Evolutionary conservation across 1,139 yeast species (phyloP).

Genomic region (Yamadazyma diddensiae): DNA sequence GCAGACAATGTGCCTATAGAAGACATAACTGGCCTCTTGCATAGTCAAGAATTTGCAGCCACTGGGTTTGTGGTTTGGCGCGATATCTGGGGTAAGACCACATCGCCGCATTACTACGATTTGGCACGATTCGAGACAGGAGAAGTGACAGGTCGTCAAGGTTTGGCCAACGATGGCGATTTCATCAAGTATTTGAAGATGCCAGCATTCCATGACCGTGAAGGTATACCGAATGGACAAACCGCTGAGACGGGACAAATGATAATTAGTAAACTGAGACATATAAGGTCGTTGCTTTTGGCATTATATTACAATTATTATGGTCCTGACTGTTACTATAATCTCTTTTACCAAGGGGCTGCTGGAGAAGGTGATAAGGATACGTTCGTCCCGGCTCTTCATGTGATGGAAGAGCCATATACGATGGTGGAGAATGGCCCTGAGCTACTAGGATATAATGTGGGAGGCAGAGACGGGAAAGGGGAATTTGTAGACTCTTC

Average conservation of each 20-base stretch:
- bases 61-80: slow-evolving; percentile 38
- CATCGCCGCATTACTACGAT: slow-evolving; percentile 34
- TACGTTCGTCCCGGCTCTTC: slow-evolving; percentile 38
- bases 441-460: slow-evolving; percentile 24
- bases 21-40: slow-evolving; percentile 28
- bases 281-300: slow-evolving; percentile 27
- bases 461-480: slow-evolving; percentile 14
- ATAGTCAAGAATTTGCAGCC: slow-evolving; percentile 24
- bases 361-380: slow-evolving; percentile 22
- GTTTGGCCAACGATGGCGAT: slow-evolving; percentile 27
- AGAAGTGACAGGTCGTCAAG: slow-evolving; percentile 27
- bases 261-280: slow-evolving; percentile 31
- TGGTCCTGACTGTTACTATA: slow-evolving; percentile 15
- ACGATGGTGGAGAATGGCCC: slow-evolving; percentile 23
- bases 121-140: slow-evolving; percentile 32
- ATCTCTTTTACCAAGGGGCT: slow-evolving; percentile 10
- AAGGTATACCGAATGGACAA: slow-evolving; percentile 27
- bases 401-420: slow-evolving; percentile 35
- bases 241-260: slow-evolving; percentile 37
- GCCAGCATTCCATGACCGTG: slow-evolving; percentile 30
- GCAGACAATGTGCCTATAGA: slow-evolving; percentile 34
- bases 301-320: slow-evolving; percentile 33
- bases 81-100: slow-evolving; percentile 35
- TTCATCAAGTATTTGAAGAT: slow-evolving; percentile 20
- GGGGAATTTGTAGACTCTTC: slow-evolving; percentile 27